A percentile compares a stretch with the other conserved stretches of the same genome.
Evolutionary conservation across 2,329 filamentous ascomycete species (phyloP).

Genomic region (Calonectria pseudoturangicola): DNA sequence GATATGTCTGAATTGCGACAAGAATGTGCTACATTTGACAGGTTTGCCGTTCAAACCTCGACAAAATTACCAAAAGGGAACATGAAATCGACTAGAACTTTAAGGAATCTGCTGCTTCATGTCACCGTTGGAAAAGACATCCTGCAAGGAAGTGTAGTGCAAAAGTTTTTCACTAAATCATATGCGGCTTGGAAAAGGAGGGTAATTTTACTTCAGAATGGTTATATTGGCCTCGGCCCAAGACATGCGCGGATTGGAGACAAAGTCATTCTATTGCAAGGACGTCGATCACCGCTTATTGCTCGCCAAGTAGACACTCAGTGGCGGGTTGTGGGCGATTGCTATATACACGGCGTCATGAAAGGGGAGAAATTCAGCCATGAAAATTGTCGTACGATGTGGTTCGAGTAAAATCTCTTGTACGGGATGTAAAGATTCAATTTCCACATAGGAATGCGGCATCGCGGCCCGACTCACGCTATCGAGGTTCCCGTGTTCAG

Average conservation of each 20-base stretch:
- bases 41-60: background rate
- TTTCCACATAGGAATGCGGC: too few species aligned
- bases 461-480: too few species aligned
- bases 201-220: background rate
- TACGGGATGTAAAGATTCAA: background rate
- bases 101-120: background rate
- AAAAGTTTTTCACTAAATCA: background rate
- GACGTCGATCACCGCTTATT: background rate
- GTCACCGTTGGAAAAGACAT: background rate
- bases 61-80: background rate
- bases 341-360: background rate
- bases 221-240: background rate
- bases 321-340: background rate
- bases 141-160: background rate
- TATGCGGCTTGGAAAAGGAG: conserved; percentile 5
- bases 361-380: background rate
- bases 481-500: too few species aligned
- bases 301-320: background rate
- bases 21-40: background rate
- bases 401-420: background rate
- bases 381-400: background rate
- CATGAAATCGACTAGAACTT: background rate
- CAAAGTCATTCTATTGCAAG: background rate
- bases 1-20: background rate
- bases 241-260: background rate